Conservation (phyloP, 805 yeast species). For the Barnettozyma sp. region DNA sequence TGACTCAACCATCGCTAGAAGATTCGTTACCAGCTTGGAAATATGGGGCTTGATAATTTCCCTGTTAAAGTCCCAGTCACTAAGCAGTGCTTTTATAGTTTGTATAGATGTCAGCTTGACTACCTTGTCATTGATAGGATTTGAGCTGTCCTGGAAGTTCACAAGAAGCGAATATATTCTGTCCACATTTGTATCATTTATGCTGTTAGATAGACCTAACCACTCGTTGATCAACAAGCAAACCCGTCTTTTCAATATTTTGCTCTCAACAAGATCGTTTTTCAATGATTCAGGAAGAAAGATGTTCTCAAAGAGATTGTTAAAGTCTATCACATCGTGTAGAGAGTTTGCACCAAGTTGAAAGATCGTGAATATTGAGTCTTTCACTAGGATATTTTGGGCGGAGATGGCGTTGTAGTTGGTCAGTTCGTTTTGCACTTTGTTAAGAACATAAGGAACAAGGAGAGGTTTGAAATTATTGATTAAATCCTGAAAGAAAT, state of each 20-base stretch:
- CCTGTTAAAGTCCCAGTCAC: slow-evolving; percentile 83
- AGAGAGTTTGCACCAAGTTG: slow-evolving; percentile 69
- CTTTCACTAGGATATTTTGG: slow-evolving; percentile 58
- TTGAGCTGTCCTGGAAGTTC: slow-evolving; percentile 38
- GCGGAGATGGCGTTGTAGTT: slow-evolving; percentile 28
- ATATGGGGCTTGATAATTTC: slow-evolving; percentile 60
- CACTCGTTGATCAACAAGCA: slow-evolving; percentile 76
- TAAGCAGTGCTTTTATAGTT: slow-evolving; percentile 60
- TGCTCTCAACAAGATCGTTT: slow-evolving; percentile 41
- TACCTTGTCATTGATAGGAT: slow-evolving; percentile 62
- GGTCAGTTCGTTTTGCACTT: slow-evolving; percentile 40
- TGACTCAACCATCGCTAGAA: slow-evolving; percentile 43
- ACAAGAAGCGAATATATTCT: slow-evolving; percentile 53
- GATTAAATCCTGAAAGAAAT: slow-evolving; percentile 70
- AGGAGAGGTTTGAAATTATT: slow-evolving; percentile 52
- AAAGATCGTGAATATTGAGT: slow-evolving; percentile 75
- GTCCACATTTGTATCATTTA: slow-evolving; percentile 46
- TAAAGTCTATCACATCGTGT: slow-evolving; percentile 60
- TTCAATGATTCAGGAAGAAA: slow-evolving; percentile 57
- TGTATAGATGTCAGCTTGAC: slow-evolving; percentile 70
- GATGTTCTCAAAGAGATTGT: slow-evolving; percentile 47
- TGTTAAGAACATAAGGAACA: slow-evolving; percentile 48
- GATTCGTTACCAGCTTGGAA: slow-evolving; percentile 40
- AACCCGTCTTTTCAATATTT: slow-evolving; percentile 68
- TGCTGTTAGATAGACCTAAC: slow-evolving; percentile 54